A percentile compares a stretch with the other conserved stretches of the same genome.
Conservation (phyloP, 257 asterid genomes). For the Capsicum rhomboideum region DNA sequence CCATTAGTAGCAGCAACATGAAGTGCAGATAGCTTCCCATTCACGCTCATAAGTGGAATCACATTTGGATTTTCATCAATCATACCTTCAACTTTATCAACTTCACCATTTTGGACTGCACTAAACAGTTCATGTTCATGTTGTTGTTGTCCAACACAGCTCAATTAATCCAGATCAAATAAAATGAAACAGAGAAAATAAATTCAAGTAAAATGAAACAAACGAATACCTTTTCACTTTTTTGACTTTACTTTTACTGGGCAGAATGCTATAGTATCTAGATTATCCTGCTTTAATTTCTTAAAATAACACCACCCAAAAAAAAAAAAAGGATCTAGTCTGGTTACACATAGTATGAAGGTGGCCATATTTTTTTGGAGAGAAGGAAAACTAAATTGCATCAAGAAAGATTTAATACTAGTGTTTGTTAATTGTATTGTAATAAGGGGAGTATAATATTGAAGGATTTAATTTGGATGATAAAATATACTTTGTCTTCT, state of each 20-base stretch:
- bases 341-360: too few relatives aligned
- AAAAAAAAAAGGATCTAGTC: too few relatives aligned
- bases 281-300: not conserved
- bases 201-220: too few relatives aligned
- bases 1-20: slow-evolving; percentile 76
- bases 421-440: not conserved
- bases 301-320: not conserved
- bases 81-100: slow-evolving; percentile 45
- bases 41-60: slow-evolving; percentile 24
- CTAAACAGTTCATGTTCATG: slow-evolving; percentile 36
- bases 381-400: too few relatives aligned
- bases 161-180: too few relatives aligned
- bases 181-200: too few relatives aligned
- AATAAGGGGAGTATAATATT: not conserved
- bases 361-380: too few relatives aligned
- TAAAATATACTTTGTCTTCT: too few relatives aligned
- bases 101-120: slow-evolving; percentile 68
- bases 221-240: too few relatives aligned
- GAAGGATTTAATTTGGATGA: not conserved
- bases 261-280: not conserved
- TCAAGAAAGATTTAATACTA: too few relatives aligned
- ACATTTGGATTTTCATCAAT: slow-evolving; percentile 43
- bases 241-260: not conserved
- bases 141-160: slow-evolving; percentile 55
- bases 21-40: slow-evolving; percentile 45